A percentile compares a stretch with the other conserved stretches of the same genome.
These are phyloP conservation scores for Ceratorhiza oryzae-sativae DNA, from an alignment of 1,284 basidiomycete species.

Conservation along the genomic window DNA sequence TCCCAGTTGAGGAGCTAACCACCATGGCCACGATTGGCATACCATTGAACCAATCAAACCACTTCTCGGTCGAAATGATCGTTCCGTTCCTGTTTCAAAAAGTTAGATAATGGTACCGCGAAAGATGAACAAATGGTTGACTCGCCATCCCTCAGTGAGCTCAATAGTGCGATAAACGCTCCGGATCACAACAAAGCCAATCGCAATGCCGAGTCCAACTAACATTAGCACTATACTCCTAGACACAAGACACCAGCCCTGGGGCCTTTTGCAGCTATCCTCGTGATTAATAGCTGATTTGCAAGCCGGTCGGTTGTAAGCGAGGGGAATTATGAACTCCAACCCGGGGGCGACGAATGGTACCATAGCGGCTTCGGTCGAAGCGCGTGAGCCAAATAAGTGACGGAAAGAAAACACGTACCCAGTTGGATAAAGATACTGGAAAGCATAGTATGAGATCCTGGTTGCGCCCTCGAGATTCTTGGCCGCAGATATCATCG, in stretches of 20 bases:
- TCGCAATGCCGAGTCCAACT: constrained; percentile 39
- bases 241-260: constrained; percentile 19
- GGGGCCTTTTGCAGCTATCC: neutral
- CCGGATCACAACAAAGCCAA: constrained; percentile 39
- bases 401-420: constrained; percentile 21
- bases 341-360: constrained; percentile 5
- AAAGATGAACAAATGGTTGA: neutral
- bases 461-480: constrained; percentile 36
- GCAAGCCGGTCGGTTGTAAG: constrained; percentile 18
- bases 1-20: neutral
- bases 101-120: neutral
- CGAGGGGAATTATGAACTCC: constrained; percentile 14
- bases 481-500: constrained; percentile 46
- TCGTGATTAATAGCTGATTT: neutral
- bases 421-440: constrained; percentile 48
- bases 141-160: constrained; percentile 28
- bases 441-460: constrained; percentile 45
- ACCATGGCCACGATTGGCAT: constrained; percentile 41
- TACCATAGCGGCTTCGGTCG: constrained; percentile 2
- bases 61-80: constrained; percentile 37
- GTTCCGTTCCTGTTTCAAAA: constrained; percentile 34
- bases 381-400: neutral
- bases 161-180: constrained; percentile 43
- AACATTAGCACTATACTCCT: constrained; percentile 39
- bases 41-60: constrained; percentile 42